Base-by-base conservation (phyloP, 495 filamentous ascomycete genomes). In the Xylaria intraflava region DNA sequence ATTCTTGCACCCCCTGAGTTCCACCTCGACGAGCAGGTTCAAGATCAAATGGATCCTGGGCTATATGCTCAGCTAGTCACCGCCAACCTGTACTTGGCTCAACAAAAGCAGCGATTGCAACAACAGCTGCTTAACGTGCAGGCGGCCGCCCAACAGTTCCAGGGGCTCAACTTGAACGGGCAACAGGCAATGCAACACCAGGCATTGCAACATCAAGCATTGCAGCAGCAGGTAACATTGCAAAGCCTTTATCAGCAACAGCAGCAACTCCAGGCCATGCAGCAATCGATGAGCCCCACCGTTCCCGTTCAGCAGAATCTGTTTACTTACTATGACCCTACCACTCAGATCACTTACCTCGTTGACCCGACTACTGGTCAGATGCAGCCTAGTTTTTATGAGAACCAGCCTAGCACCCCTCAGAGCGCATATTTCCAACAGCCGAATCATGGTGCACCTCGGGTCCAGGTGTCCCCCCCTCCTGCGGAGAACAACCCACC, bases 91-190 rank as follows among this genome's bases (percentile, higher is more conserved):
- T 90, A 91, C 56, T 75, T 96, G 31, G 87, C 88, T 23, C 86
- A 92, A 51, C 88, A 94, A 67, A 89, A 95, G 68, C 87, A 93
- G 70, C 84, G 85, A 44, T 77, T 96, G 46, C 79, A 82, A 59
- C 79, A 82, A 58, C 81, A 83, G 62, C 66, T 83, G 36, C 66
- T 72, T 23, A 75, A 64, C 41, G 74, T 85, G 6, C 79, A 83
- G 61, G 75, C 78, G 20, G 77, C 80, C 38, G 80, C 81, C 33
- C 78, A 91, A 71, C 88, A 92, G 67, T 89, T 90, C 69, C 87
- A 90, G 62, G 80, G 77, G 44, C 67, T 94, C 66, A 89, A 71
- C 60, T 59, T 92, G 49, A 71, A 67, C 42, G 66, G 64, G 8
- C 74, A 77, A 61, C 66, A 72, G 39, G 59, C 62, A 29, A 70